Conservation (phyloP, 2,329 filamentous ascomycete species). For the Diplodia seriata region DNA sequence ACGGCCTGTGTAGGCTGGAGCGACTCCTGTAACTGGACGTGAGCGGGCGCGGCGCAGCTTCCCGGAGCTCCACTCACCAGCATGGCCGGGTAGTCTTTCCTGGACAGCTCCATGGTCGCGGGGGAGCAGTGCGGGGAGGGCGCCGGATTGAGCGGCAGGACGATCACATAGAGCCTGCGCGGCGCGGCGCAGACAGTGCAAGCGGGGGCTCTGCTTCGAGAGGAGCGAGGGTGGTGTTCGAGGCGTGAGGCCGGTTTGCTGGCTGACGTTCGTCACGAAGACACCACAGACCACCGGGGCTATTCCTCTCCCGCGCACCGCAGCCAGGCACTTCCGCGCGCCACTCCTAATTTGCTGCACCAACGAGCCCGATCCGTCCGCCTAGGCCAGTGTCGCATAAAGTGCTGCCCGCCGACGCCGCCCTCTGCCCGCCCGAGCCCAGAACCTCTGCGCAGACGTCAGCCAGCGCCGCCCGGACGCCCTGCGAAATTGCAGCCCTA, state of each 20-base stretch:
- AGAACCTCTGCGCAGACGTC: constrained; percentile 12
- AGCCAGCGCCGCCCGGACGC: constrained; percentile 17
- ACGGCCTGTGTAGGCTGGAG: constrained; percentile 85
- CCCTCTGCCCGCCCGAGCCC: not conserved
- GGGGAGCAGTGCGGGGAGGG: constrained; percentile 23
- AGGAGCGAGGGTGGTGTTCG: constrained; percentile 16
- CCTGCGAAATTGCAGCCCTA: constrained; percentile 30
- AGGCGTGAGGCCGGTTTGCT: constrained; percentile 24
- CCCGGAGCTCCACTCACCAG: constrained; percentile 69
- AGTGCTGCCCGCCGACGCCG: not conserved
- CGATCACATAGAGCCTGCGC: constrained; percentile 32
- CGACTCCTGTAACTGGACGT: constrained; percentile 65
- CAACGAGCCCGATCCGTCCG: constrained; percentile 16
- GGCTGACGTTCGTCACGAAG: constrained; percentile 31
- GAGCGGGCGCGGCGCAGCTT: constrained; percentile 40
- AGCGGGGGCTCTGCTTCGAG: constrained; percentile 14
- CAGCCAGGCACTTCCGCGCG: constrained; percentile 30
- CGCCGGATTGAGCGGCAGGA: constrained; percentile 23
- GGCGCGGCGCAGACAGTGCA: constrained; percentile 23
- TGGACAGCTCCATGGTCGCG: constrained; percentile 67
- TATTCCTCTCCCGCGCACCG: constrained; percentile 30
- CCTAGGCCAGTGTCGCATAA: constrained; percentile 19
- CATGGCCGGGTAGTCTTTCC: constrained; percentile 91
- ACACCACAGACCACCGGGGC: constrained; percentile 30
- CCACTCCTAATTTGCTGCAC: constrained; percentile 31